A percentile compares a stretch with the other conserved stretches of the same genome.
phyloP scores from a whole-genome alignment of 1,139 yeast species.

The Saccharomycopsis phalli region DNA sequence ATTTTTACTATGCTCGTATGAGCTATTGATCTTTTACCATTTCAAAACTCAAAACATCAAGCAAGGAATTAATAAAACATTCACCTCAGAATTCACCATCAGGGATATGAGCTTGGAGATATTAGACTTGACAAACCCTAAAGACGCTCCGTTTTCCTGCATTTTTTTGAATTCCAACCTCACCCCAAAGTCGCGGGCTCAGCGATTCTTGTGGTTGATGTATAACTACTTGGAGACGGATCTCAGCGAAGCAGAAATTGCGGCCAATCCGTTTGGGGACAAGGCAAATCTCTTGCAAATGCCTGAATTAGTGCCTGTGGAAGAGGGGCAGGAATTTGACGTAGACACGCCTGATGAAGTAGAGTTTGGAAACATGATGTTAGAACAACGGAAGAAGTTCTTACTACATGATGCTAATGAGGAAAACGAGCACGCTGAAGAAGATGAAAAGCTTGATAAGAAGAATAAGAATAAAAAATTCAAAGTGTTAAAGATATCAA shows the following conservation, averaged over 20 bases:
- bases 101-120: conserved; percentile 13
- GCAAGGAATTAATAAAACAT: conserved; percentile 3
- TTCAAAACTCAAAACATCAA: conserved; percentile 12
- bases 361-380: conserved; percentile 65
- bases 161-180: conserved; percentile 30
- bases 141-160: conserved; percentile 22
- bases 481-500: conserved; percentile 8
- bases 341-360: conserved; percentile 65
- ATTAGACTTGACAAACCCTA: conserved; percentile 15
- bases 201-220: conserved; percentile 73
- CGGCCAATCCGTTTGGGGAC: conserved; percentile 57
- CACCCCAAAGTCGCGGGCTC: conserved; percentile 54
- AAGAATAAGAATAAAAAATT: conserved; percentile 7
- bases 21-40: conserved; percentile 37
- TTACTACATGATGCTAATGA: conserved; percentile 25
- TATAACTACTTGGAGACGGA: conserved; percentile 74
- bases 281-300: conserved; percentile 25
- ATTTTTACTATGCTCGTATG: conserved; percentile 63
- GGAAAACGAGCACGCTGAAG: conserved; percentile 1
- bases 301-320: conserved; percentile 41
- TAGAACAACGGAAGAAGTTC: conserved; percentile 48
- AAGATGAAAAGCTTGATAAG: conserved; percentile 1
- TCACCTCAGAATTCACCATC: conserved; percentile 12
- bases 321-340: conserved; percentile 41
- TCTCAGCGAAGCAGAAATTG: conserved; percentile 43